Evolutionary conservation across 371 early-diverging fungal genomes (phyloP).

Genomic region (Furculomyces boomerangus): DNA sequence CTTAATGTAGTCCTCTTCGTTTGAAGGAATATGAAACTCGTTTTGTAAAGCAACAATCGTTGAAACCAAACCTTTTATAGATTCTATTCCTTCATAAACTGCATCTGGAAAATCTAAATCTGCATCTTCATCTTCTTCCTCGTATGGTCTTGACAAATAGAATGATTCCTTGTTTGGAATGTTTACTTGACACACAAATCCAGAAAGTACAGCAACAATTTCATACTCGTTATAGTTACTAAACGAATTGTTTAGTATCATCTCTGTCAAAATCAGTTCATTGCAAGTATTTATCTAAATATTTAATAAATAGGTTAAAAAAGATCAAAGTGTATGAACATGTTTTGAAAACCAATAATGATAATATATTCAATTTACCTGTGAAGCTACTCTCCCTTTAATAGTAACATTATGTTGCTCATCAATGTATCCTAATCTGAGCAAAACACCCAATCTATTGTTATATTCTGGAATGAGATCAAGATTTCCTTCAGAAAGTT

Average conservation of each 20-base stretch:
- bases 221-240: conserved; percentile 79
- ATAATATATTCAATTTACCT: conserved; percentile 30
- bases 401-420: conserved; percentile 71
- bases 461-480: conserved; percentile 85
- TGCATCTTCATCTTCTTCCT: conserved; percentile 23
- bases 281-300: conserved; percentile 43
- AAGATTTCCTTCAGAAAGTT: conserved; percentile 77
- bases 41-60: conserved; percentile 56
- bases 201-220: conserved; percentile 86
- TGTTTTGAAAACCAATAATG: background rate
- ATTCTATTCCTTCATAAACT: conserved; percentile 35
- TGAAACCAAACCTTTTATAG: conserved; percentile 36
- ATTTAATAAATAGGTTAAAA: conserved; percentile 30
- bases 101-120: conserved; percentile 36
- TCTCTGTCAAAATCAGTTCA: conserved; percentile 91
- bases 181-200: conserved; percentile 89
- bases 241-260: conserved; percentile 92
- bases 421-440: conserved; percentile 58
- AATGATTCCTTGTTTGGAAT: conserved; percentile 11
- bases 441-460: conserved; percentile 66
- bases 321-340: conserved; percentile 1
- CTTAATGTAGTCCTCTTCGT: conserved; percentile 18
- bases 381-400: conserved; percentile 99
- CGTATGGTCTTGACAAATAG: background rate
- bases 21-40: conserved; percentile 41